Conservation (phyloP, 495 filamentous ascomycete species). For the Parathielavia appendiculata region DNA sequence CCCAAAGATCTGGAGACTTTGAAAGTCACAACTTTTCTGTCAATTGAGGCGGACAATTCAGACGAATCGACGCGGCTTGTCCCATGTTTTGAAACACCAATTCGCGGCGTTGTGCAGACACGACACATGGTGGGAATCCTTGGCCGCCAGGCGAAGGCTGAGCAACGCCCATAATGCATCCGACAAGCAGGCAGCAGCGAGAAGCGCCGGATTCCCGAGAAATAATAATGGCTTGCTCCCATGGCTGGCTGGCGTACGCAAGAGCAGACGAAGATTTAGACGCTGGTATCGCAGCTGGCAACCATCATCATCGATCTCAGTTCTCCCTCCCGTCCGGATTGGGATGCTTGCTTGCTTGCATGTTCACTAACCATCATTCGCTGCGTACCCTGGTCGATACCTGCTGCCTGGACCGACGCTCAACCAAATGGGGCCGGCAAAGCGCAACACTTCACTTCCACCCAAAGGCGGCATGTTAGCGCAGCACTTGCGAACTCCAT, state of each 20-base stretch:
- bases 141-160: slow-evolving; percentile 6
- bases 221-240: not conserved
- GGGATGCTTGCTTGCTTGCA: not conserved
- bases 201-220: not conserved
- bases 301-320: not conserved
- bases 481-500: too few relatives aligned
- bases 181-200: slow-evolving; percentile 17
- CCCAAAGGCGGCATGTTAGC: too few relatives aligned
- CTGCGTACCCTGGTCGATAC: not conserved
- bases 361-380: not conserved
- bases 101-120: slow-evolving; percentile 1
- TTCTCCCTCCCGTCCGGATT: not conserved
- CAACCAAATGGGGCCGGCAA: not conserved
- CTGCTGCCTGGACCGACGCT: not conserved
- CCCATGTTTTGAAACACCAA: slow-evolving; percentile 8
- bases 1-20: not conserved
- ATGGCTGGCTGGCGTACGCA: not conserved
- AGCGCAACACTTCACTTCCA: too few relatives aligned
- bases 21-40: not conserved
- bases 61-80: not conserved
- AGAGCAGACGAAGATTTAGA: slow-evolving; percentile 5
- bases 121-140: not conserved
- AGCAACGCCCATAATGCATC: slow-evolving; percentile 12
- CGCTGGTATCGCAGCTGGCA: not conserved
- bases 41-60: slow-evolving; percentile 2